Percentiles rank a stretch among this genome's conserved stretches.
Evolutionary conservation across 768 basidiomycete species (phyloP).

Genomic region (Tricholoma saponaceum): DNA sequence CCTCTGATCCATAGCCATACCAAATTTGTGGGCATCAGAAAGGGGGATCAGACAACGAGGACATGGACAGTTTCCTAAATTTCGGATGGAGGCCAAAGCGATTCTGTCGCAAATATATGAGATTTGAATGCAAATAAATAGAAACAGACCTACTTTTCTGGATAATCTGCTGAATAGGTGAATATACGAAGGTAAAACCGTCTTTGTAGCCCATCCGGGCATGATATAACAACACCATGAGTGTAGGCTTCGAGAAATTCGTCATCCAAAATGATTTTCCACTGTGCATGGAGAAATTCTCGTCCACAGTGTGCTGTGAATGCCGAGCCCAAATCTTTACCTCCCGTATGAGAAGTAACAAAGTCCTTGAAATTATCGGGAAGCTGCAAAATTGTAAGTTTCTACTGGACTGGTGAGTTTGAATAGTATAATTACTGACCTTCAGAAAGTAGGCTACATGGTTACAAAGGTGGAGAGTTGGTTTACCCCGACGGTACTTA

Average conservation of each 20-base stretch:
- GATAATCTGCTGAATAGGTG: slow-evolving; percentile 29
- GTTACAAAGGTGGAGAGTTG: slow-evolving; percentile 1
- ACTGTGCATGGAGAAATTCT: slow-evolving; percentile 24
- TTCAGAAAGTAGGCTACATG: slow-evolving; percentile 4
- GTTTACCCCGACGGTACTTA: slow-evolving; percentile 17
- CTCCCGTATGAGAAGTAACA: background rate
- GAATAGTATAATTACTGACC: background rate
- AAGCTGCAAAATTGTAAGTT: slow-evolving; percentile 2
- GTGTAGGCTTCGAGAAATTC: slow-evolving; percentile 21
- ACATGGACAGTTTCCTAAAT: slow-evolving; percentile 16
- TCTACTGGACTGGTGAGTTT: slow-evolving; percentile 1
- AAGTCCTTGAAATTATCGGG: slow-evolving; percentile 8
- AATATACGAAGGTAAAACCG: slow-evolving; percentile 24
- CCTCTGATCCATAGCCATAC: slow-evolving; percentile 1
- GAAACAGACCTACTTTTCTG: slow-evolving; percentile 22
- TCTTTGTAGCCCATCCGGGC: slow-evolving; percentile 17
- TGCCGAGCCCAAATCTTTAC: background rate
- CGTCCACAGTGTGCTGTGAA: slow-evolving; percentile 18
- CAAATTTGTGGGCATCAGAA: slow-evolving; percentile 5
- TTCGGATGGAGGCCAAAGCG: slow-evolving; percentile 15
- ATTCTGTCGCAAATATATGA: slow-evolving; percentile 7
- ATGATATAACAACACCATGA: slow-evolving; percentile 20
- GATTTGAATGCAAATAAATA: no score
- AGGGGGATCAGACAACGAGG: slow-evolving; percentile 13
- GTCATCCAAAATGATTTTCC: slow-evolving; percentile 18